phyloP scores from a whole-genome alignment of 177 flowering plant species.

The Vitis hybrid region DNA sequence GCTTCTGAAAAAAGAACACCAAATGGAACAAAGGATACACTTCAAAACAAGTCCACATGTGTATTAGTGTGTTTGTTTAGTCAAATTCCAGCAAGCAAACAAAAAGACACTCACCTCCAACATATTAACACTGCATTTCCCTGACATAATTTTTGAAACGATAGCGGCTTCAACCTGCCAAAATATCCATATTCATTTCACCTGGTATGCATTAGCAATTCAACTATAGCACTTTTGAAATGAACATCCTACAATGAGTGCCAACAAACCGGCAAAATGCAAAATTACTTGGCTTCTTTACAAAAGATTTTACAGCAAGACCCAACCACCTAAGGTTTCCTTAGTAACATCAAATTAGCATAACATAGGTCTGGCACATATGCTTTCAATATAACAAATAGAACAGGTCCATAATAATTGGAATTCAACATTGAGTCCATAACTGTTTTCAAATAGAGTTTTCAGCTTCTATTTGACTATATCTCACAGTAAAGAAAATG shows the following conservation, averaged over 20 bases:
- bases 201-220: constrained; percentile 1
- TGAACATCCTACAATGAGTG: not conserved
- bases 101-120: constrained; percentile 46
- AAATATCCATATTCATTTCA: not conserved
- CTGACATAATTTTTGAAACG: constrained; percentile 62
- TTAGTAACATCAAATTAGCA: no score
- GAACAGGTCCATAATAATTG: no score
- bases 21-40: constrained; percentile 9
- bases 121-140: constrained; percentile 42
- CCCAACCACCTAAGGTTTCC: no score
- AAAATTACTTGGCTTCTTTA: not conserved
- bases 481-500: no score
- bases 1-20: constrained; percentile 48
- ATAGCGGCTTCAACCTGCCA: constrained; percentile 75
- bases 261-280: not conserved
- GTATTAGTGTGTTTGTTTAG: not conserved
- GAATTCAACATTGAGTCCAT: no score
- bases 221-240: not conserved
- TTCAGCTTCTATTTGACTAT: no score
- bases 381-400: no score
- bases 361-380: no score
- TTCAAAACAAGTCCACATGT: constrained; percentile 1
- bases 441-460: no score
- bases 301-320: not conserved
- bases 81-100: not conserved